phyloP scores from a whole-genome alignment of 352 stramenopile species.

The Phytophthora ohioensis region DNA sequence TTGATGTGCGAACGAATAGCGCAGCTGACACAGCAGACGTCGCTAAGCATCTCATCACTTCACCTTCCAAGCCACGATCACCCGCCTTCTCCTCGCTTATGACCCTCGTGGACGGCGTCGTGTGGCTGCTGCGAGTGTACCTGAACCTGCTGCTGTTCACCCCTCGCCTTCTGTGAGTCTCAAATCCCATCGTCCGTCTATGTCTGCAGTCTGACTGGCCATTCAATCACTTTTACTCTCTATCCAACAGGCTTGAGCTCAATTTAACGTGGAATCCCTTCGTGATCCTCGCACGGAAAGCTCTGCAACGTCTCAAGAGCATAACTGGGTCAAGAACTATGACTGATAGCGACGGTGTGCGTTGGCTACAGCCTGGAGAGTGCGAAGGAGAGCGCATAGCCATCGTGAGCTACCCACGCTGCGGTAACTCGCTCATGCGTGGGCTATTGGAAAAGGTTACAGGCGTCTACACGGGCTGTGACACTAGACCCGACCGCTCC shows the following conservation, averaged over 20 bases:
- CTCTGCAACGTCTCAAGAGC: constrained; percentile 45
- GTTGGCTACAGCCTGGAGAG: constrained; percentile 77
- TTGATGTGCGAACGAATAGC: background rate
- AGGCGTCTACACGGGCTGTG: constrained; percentile 96
- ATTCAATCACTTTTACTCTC: constrained; percentile 18
- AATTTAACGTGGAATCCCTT: constrained; percentile 80
- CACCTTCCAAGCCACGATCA: background rate
- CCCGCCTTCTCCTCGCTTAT: constrained; percentile 10
- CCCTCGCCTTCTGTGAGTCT: constrained; percentile 70
- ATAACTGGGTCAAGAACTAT: constrained; percentile 20
- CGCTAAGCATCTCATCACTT: background rate
- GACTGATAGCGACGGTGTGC: constrained; percentile 39
- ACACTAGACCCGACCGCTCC: constrained; percentile 95
- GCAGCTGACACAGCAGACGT: background rate
- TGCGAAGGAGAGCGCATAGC: constrained; percentile 76
- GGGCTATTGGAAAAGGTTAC: constrained; percentile 95
- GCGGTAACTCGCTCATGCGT: constrained; percentile 97
- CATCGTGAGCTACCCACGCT: constrained; percentile 97
- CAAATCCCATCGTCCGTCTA: constrained; percentile 30
- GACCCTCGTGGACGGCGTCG: constrained; percentile 36
- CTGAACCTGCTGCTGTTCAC: constrained; percentile 70
- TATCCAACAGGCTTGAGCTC: constrained; percentile 47
- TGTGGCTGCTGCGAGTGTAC: constrained; percentile 72
- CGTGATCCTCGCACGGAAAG: constrained; percentile 51
- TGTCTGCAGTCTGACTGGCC: constrained; percentile 31